phyloP scores from a whole-genome alignment of 2,329 filamentous ascomycete species.

The Furcasterigmium sp. region DNA sequence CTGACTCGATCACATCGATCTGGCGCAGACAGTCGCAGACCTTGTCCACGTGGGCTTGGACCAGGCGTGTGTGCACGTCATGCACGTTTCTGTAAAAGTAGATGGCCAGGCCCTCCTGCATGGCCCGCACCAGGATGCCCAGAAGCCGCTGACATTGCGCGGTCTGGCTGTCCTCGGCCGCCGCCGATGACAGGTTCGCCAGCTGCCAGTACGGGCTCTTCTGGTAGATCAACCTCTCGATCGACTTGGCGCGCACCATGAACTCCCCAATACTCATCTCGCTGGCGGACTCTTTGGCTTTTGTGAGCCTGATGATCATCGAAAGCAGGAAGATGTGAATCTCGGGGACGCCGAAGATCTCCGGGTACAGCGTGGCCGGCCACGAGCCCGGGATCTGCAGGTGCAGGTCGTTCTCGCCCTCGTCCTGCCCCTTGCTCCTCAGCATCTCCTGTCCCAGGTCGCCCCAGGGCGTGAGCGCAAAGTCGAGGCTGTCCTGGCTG shows the following conservation, averaged over 20 bases:
- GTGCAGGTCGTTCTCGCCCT: constrained; percentile 33
- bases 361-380: constrained; percentile 30
- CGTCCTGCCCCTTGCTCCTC: constrained; percentile 23
- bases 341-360: constrained; percentile 34
- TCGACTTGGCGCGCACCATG: constrained; percentile 20
- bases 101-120: constrained; percentile 28
- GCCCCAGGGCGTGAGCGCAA: constrained; percentile 21
- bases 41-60: constrained; percentile 25
- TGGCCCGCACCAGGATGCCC: constrained; percentile 23
- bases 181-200: not conserved
- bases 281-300: constrained; percentile 25
- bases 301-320: constrained; percentile 27
- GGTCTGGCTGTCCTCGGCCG: not conserved
- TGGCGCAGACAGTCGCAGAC: constrained; percentile 24
- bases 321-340: constrained; percentile 25
- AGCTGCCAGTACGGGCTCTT: constrained; percentile 2
- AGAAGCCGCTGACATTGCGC: constrained; percentile 11
- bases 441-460: constrained; percentile 24
- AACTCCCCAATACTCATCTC: constrained; percentile 20
- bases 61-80: constrained; percentile 25
- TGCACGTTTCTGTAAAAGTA: constrained; percentile 33
- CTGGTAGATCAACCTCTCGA: constrained; percentile 24
- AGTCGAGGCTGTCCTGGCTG: constrained; percentile 23
- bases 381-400: constrained; percentile 28
- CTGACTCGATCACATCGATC: constrained; percentile 17